Conservation (phyloP, 2,329 filamentous ascomycete genomes). For the Apiospora phragmitis region DNA sequence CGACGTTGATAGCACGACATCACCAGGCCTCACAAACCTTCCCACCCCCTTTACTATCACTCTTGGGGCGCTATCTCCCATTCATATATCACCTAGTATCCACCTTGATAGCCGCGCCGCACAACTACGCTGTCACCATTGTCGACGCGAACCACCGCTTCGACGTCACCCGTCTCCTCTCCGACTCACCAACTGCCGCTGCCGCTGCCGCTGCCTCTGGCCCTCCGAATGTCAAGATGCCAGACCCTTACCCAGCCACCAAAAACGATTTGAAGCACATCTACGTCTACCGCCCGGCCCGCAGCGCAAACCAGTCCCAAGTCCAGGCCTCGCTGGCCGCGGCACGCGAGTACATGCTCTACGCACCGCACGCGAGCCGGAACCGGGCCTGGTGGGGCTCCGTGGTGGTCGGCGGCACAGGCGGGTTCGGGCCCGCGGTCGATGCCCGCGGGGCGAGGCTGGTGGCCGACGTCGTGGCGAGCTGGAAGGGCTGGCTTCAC, state of each 20-base stretch:
- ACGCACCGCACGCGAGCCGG: slow-evolving; percentile 47
- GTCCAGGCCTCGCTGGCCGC: slow-evolving; percentile 39
- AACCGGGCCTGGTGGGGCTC: slow-evolving; percentile 59
- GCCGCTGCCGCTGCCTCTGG: slow-evolving; percentile 14
- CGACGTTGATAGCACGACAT: slow-evolving; percentile 47
- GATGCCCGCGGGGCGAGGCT: background rate
- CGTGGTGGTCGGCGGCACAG: slow-evolving; percentile 48
- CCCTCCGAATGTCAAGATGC: background rate
- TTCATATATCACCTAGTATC: slow-evolving; percentile 58
- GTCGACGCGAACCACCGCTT: slow-evolving; percentile 59
- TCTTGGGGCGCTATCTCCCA: slow-evolving; percentile 54
- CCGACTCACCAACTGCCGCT: slow-evolving; percentile 20
- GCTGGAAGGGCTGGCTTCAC: slow-evolving; percentile 53
- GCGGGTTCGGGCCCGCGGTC: slow-evolving; percentile 29
- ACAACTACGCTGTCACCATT: slow-evolving; percentile 50
- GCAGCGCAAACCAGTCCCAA: slow-evolving; percentile 22
- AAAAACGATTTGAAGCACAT: slow-evolving; percentile 47
- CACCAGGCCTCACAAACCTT: slow-evolving; percentile 48
- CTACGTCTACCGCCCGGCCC: slow-evolving; percentile 47
- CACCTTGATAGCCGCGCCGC: slow-evolving; percentile 48
- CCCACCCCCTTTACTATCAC: slow-evolving; percentile 40
- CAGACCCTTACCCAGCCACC: slow-evolving; percentile 21
- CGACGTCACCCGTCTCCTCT: slow-evolving; percentile 47
- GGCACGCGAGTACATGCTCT: slow-evolving; percentile 51
- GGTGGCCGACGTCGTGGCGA: slow-evolving; percentile 30